phyloP scores from a whole-genome alignment of 345 rosid species.

The Syzygium aqueum region DNA sequence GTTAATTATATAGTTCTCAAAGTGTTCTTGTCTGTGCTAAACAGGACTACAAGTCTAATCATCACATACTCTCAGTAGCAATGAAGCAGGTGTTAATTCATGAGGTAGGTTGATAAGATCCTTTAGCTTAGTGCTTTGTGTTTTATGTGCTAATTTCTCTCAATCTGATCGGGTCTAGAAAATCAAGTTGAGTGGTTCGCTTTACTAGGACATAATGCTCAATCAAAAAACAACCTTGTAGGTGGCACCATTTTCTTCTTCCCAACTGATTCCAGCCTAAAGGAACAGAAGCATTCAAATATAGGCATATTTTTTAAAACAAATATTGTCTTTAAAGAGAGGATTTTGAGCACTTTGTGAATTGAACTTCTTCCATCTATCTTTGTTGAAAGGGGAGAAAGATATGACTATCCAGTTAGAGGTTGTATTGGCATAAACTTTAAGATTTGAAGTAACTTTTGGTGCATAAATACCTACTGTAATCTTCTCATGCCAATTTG shows the following conservation, averaged over 20 bases:
- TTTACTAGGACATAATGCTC: not conserved
- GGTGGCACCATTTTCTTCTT: not conserved
- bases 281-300: not conserved
- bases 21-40: slow-evolving; percentile 9
- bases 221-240: not conserved
- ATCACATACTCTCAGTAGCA: slow-evolving; percentile 51
- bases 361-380: not conserved
- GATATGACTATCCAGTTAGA: not conserved
- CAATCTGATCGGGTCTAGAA: not conserved
- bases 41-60: slow-evolving; percentile 55
- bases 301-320: not conserved
- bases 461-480: not conserved
- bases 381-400: not conserved
- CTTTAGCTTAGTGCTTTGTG: not conserved
- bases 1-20: not conserved
- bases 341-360: not conserved
- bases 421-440: not conserved
- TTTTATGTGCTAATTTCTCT: not conserved
- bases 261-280: not conserved
- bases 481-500: not conserved
- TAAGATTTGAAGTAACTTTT: not conserved
- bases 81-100: slow-evolving; percentile 84
- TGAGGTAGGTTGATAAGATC: slow-evolving; percentile 43
- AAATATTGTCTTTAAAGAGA: not conserved
- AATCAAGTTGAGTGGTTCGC: not conserved